These are phyloP conservation scores for Boletellus ananiceps DNA, from an alignment of 768 basidiomycete genomes.

Conservation along the genomic window DNA sequence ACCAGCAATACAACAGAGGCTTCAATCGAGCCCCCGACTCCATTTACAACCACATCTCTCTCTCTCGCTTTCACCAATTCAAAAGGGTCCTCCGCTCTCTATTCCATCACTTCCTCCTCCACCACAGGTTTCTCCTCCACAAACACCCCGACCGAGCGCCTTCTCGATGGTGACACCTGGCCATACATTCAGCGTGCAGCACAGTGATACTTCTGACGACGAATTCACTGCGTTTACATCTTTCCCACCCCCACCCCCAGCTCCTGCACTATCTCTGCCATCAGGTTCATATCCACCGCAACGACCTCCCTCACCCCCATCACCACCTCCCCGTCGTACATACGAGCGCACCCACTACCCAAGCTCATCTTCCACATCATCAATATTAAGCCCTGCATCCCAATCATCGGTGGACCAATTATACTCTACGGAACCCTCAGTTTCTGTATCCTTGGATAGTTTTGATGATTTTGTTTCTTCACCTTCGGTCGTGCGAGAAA, in stretches of 20 bases:
- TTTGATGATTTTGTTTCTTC: constrained; percentile 47
- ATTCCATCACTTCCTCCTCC: constrained; percentile 30
- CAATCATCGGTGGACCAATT: constrained; percentile 20
- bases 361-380: constrained; percentile 26
- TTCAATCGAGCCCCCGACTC: constrained; percentile 17
- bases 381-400: constrained; percentile 19
- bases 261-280: constrained; percentile 4
- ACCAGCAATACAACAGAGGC: constrained; percentile 12
- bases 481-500: constrained; percentile 1
- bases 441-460: constrained; percentile 36
- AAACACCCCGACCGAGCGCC: constrained; percentile 26
- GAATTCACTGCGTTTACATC: constrained; percentile 52
- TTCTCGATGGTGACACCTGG: constrained; percentile 5
- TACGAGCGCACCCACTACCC: constrained; percentile 21
- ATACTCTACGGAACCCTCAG: constrained; percentile 19
- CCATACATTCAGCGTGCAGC: constrained; percentile 7
- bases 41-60: constrained; percentile 6
- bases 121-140: constrained; percentile 28
- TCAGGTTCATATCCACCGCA: constrained; percentile 8
- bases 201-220: constrained; percentile 23
- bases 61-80: constrained; percentile 22
- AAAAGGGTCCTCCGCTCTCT: constrained; percentile 19
- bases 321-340: constrained; percentile 27
- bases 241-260: constrained; percentile 25
- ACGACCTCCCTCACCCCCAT: constrained; percentile 22